Conservation (phyloP, 768 basidiomycete species). For the Gloeophyllum trabeum region DNA sequence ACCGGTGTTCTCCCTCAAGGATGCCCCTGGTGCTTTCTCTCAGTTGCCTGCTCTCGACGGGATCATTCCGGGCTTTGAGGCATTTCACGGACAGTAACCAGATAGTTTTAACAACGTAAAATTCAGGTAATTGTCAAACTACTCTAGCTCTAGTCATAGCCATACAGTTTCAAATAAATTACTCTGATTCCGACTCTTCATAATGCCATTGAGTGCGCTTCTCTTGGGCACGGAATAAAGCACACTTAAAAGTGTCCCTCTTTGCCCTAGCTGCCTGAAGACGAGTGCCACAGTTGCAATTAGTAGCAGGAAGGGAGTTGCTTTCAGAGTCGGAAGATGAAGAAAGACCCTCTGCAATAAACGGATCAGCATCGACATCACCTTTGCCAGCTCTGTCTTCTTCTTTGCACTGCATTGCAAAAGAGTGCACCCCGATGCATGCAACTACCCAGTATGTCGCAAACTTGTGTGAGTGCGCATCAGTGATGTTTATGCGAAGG, state of each 20-base stretch:
- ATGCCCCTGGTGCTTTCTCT: background rate
- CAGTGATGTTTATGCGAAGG: constrained; percentile 17
- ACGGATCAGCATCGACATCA: constrained; percentile 8
- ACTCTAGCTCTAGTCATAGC: background rate
- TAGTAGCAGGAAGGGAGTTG: background rate
- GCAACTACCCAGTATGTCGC: constrained; percentile 20
- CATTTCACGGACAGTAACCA: background rate
- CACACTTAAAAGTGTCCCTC: constrained; percentile 2
- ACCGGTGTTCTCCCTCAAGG: too few relatives aligned
- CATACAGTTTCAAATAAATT: background rate
- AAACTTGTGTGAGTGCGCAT: constrained; percentile 13
- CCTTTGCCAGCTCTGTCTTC: constrained; percentile 11
- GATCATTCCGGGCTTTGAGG: background rate
- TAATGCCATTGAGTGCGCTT: background rate
- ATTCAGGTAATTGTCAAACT: background rate
- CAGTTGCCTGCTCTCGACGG: background rate
- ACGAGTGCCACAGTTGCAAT: background rate
- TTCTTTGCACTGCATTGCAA: constrained; percentile 18
- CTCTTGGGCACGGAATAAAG: background rate
- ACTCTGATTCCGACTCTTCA: background rate
- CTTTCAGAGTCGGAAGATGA: constrained; percentile 3
- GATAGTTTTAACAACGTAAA: background rate
- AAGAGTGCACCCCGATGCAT: constrained; percentile 20
- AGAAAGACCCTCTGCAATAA: constrained; percentile 15
- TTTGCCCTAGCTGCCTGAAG: background rate